Percentiles rank a stretch among this genome's conserved stretches.
phyloP scores from a whole-genome alignment of 192 early-diverging fungal genomes.

The Funneliformis mosseae region DNA sequence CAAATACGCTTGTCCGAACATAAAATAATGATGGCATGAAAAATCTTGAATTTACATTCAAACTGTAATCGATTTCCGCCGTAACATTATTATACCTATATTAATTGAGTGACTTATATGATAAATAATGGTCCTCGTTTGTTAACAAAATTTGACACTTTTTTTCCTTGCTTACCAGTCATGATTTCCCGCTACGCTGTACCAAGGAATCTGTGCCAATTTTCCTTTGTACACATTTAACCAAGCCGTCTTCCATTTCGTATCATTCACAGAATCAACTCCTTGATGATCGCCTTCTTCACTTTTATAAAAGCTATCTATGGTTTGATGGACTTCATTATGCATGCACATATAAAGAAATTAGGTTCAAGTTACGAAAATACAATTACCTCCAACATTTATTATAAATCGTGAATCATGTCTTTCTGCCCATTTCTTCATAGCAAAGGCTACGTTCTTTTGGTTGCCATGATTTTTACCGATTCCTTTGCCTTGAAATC shows the following conservation, averaged over 20 bases:
- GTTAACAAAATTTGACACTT: neutral
- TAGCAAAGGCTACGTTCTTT: neutral
- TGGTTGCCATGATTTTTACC: neutral
- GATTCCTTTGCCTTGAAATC: neutral
- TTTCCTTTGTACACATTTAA: conserved; percentile 27
- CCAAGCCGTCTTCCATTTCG: conserved; percentile 31
- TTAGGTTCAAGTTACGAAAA: neutral
- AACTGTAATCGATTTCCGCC: conserved; percentile 28
- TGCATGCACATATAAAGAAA: neutral
- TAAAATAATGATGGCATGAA: conserved; percentile 29
- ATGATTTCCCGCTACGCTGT: conserved; percentile 32
- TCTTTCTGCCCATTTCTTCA: conserved; percentile 20
- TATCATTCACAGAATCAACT: conserved; percentile 17
- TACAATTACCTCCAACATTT: conserved; percentile 28
- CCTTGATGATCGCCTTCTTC: conserved; percentile 19
- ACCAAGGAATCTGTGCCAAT: conserved; percentile 26
- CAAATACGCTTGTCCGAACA: neutral
- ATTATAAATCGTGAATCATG: conserved; percentile 15
- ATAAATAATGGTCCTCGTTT: neutral
- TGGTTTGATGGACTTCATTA: neutral
- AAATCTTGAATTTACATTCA: conserved; percentile 9
- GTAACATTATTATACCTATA: conserved; percentile 27
- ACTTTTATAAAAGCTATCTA: conserved; percentile 33
- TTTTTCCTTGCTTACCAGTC: conserved; percentile 19
- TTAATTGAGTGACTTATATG: neutral